A percentile compares a stretch with the other conserved stretches of the same genome.
These are phyloP conservation scores for Bimuria novae-zelandiae DNA, from an alignment of 2,329 filamentous ascomycete species.

Conservation along the genomic window DNA sequence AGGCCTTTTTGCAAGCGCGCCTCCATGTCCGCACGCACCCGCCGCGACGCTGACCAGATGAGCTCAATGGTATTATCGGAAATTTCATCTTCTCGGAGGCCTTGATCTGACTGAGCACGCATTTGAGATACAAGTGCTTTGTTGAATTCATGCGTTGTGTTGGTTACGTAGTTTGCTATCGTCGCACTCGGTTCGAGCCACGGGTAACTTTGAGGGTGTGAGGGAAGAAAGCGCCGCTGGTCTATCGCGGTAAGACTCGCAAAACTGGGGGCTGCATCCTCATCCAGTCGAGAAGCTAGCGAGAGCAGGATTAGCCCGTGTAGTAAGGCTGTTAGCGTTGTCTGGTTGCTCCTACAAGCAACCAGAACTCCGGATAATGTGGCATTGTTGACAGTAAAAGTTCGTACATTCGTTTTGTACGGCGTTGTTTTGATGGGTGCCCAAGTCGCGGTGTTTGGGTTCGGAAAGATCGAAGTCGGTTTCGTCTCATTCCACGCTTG, in stretches of 20 bases:
- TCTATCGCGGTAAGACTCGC: conserved; percentile 1
- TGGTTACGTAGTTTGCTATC: background rate
- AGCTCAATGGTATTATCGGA: too few relatives aligned
- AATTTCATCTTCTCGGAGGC: too few relatives aligned
- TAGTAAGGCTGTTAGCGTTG: background rate
- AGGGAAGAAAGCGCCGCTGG: background rate
- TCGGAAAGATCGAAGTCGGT: background rate
- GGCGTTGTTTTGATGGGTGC: background rate
- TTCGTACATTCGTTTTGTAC: background rate
- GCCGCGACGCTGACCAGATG: background rate
- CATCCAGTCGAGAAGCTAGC: background rate
- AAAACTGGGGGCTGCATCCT: background rate
- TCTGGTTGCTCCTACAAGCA: background rate
- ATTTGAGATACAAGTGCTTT: background rate
- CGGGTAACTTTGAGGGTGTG: background rate
- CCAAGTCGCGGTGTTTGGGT: background rate
- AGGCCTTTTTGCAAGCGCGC: background rate
- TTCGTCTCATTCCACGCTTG: background rate
- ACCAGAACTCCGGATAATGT: background rate
- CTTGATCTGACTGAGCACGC: background rate
- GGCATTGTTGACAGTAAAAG: background rate
- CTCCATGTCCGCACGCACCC: background rate
- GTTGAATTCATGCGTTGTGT: background rate
- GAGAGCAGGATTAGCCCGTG: background rate
- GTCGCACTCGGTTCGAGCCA: background rate